phyloP scores from a whole-genome alignment of 1,284 basidiomycete species.

The Apiotrichum gamsii region DNA sequence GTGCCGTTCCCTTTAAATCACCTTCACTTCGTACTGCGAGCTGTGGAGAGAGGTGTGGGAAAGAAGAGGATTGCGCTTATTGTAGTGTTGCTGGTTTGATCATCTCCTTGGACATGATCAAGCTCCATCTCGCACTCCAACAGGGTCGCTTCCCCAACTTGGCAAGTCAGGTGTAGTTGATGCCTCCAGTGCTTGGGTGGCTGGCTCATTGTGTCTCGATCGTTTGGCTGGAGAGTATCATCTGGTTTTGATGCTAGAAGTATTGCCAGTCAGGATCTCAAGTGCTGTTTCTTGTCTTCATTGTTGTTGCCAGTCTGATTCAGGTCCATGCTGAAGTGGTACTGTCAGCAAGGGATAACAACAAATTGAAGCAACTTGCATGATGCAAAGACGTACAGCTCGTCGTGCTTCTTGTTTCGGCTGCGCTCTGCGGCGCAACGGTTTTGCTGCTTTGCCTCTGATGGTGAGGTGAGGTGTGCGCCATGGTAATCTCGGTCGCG shows the following conservation, averaged over 20 bases:
- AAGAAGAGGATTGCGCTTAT: slow-evolving; percentile 14
- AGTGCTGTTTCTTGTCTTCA: slow-evolving; percentile 37
- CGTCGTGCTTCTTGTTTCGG: slow-evolving; percentile 38
- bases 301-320: slow-evolving; percentile 37
- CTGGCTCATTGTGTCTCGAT: neutral
- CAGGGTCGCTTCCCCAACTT: slow-evolving; percentile 28
- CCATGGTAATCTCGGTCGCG: too few species aligned
- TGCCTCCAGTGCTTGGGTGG: neutral
- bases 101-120: slow-evolving; percentile 1
- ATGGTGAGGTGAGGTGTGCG: too few species aligned
- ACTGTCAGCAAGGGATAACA: neutral
- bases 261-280: slow-evolving; percentile 28
- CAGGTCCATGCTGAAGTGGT: slow-evolving; percentile 25
- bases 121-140: slow-evolving; percentile 22
- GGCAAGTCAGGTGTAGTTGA: slow-evolving; percentile 28
- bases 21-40: slow-evolving; percentile 23
- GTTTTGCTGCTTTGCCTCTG: slow-evolving; percentile 44
- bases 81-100: slow-evolving; percentile 4
- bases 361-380: neutral
- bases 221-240: neutral
- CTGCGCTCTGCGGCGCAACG: slow-evolving; percentile 40
- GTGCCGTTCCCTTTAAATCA: slow-evolving; percentile 29
- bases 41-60: slow-evolving; percentile 1
- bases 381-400: slow-evolving; percentile 37
- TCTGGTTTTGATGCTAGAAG: slow-evolving; percentile 21